These are phyloP conservation scores for Lactarius tabidus DNA, from an alignment of 768 basidiomycete species.

Conservation along the genomic window DNA sequence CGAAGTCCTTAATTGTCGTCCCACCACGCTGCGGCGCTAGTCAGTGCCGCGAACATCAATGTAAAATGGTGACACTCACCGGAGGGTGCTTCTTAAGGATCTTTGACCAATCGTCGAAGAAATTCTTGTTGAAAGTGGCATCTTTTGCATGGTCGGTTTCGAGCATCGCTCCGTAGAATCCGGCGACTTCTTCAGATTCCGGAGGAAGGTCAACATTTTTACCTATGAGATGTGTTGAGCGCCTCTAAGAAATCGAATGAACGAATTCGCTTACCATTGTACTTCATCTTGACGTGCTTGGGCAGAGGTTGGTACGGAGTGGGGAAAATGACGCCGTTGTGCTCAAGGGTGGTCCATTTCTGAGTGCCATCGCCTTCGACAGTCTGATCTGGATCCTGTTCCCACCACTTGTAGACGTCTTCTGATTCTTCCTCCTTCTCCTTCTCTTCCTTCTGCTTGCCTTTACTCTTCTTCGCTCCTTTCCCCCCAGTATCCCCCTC, in stretches of 20 bases:
- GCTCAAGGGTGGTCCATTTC: conserved; percentile 96
- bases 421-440: conserved; percentile 61
- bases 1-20: conserved; percentile 69
- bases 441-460: conserved; percentile 54
- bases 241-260: conserved; percentile 14
- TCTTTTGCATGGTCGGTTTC: conserved; percentile 93
- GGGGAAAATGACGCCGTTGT: conserved; percentile 93
- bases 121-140: conserved; percentile 86
- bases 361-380: conserved; percentile 67
- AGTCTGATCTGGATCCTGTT: conserved; percentile 45
- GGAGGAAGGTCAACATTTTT: conserved; percentile 72
- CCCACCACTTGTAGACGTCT: conserved; percentile 86
- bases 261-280: conserved; percentile 62
- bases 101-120: conserved; percentile 85
- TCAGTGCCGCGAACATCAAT: background rate
- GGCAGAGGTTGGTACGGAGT: conserved; percentile 90
- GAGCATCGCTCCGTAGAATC: conserved; percentile 90
- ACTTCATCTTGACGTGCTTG: conserved; percentile 83
- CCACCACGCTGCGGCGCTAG: conserved; percentile 52
- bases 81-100: conserved; percentile 80
- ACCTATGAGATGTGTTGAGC: conserved; percentile 43
- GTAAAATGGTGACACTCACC: conserved; percentile 46
- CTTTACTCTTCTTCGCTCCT: conserved; percentile 41
- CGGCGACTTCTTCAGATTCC: conserved; percentile 93
- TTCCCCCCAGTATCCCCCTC: conserved; percentile 18